A percentile compares a stretch with the other conserved stretches of the same genome.
phyloP scores from a whole-genome alignment of 2,329 filamentous ascomycete genomes.

The Fusarium sp. region DNA sequence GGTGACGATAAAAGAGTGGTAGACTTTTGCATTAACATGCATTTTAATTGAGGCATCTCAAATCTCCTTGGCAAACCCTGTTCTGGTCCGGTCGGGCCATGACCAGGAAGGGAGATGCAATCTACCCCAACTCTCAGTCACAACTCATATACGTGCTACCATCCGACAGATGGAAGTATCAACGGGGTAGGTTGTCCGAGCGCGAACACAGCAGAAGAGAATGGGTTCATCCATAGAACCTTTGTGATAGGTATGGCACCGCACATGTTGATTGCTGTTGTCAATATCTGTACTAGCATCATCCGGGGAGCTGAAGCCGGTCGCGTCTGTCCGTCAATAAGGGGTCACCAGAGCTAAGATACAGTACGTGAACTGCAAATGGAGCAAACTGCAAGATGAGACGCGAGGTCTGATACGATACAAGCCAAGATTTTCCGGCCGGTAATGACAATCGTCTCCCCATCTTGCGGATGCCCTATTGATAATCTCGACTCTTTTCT shows the following conservation, averaged over 20 bases:
- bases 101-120: conserved; percentile 2
- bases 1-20: conserved; percentile 13
- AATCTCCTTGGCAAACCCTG: conserved; percentile 31
- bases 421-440: conserved; percentile 28
- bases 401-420: conserved; percentile 20
- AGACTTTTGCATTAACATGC: conserved; percentile 28
- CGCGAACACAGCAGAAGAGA: conserved; percentile 10
- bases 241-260: conserved; percentile 4
- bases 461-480: conserved; percentile 12
- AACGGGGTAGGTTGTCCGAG: conserved; percentile 8
- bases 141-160: background rate
- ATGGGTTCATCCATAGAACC: conserved; percentile 12
- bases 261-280: conserved; percentile 1
- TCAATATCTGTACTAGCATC: conserved; percentile 24
- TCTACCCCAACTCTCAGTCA: background rate
- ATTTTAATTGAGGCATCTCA: conserved; percentile 35
- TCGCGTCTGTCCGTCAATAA: conserved; percentile 10
- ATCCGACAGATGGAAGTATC: conserved; percentile 20
- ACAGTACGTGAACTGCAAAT: conserved; percentile 4
- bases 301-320: conserved; percentile 33
- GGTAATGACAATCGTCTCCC: conserved; percentile 20
- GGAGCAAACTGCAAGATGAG: conserved; percentile 30
- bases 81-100: background rate
- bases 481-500: conserved; percentile 31
- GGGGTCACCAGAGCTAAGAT: conserved; percentile 22